Percentiles rank a stretch among this genome's conserved stretches.
Evolutionary conservation across 2,329 filamentous ascomycete species (phyloP).

Genomic region (Xylariaceae sp.): DNA sequence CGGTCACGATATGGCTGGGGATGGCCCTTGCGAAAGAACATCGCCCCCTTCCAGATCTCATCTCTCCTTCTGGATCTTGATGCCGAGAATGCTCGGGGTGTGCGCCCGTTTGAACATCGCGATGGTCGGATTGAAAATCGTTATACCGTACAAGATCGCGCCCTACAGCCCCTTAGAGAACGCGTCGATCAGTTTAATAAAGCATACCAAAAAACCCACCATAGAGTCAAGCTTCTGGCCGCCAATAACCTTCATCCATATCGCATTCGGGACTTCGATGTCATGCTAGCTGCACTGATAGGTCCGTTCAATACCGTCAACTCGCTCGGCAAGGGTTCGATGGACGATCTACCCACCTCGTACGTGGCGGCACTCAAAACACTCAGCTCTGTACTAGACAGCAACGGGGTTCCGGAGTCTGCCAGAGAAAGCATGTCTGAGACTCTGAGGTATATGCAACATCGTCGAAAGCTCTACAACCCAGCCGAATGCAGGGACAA

Average conservation of each 20-base stretch:
- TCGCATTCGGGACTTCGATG: slow-evolving; percentile 40
- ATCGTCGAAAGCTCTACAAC: slow-evolving; percentile 18
- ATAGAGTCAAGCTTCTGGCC: slow-evolving; percentile 12
- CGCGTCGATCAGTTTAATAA: slow-evolving; percentile 32
- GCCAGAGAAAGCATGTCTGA: slow-evolving; percentile 16
- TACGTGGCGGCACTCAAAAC: background rate
- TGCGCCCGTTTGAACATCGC: slow-evolving; percentile 38
- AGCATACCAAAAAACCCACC: slow-evolving; percentile 18
- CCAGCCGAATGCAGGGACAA: background rate
- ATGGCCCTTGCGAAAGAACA: slow-evolving; percentile 13
- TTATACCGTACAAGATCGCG: slow-evolving; percentile 11
- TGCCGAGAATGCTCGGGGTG: slow-evolving; percentile 39
- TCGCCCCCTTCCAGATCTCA: slow-evolving; percentile 34
- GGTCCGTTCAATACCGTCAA: background rate
- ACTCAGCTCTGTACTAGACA: slow-evolving; percentile 15
- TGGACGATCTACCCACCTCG: background rate
- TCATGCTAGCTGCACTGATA: slow-evolving; percentile 38
- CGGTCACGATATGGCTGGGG: background rate
- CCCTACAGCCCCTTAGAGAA: slow-evolving; percentile 31
- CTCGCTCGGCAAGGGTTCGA: background rate
- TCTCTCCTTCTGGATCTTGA: slow-evolving; percentile 48
- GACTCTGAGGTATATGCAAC: slow-evolving; percentile 28
- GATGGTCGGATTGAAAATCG: slow-evolving; percentile 26
- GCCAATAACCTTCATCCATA: slow-evolving; percentile 29
- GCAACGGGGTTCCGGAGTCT: slow-evolving; percentile 29